These are phyloP conservation scores for Clitopilus hobsonii DNA, from an alignment of 768 basidiomycete genomes.

Conservation along the genomic window DNA sequence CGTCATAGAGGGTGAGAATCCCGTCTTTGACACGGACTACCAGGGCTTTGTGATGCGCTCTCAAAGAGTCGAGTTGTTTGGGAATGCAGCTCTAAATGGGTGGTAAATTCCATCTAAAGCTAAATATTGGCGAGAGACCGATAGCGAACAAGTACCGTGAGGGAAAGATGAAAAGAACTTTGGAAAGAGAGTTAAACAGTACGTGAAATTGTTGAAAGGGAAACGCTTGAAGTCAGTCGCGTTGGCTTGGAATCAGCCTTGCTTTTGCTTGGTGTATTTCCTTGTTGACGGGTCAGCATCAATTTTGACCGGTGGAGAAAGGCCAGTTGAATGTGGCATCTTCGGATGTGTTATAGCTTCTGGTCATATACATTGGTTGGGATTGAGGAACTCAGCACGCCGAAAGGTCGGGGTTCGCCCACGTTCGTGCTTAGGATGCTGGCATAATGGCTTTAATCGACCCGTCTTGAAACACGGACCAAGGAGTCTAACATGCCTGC, in stretches of 20 bases:
- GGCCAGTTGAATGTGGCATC: constrained; percentile 58
- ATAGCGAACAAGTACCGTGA: constrained; percentile 82
- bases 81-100: constrained; percentile 82
- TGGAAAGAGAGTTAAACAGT: constrained; percentile 79
- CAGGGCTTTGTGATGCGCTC: constrained; percentile 64
- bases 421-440: constrained; percentile 63
- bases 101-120: constrained; percentile 84
- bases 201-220: constrained; percentile 80
- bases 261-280: constrained; percentile 49
- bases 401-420: constrained; percentile 1
- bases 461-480: constrained; percentile 84
- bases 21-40: constrained; percentile 54
- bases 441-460: constrained; percentile 76
- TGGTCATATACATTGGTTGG: constrained; percentile 47
- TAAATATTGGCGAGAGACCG: constrained; percentile 80
- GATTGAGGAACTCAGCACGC: constrained; percentile 54
- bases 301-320: constrained; percentile 58
- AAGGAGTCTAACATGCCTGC: constrained; percentile 83
- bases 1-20: constrained; percentile 78
- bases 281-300: constrained; percentile 61
- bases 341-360: constrained; percentile 64
- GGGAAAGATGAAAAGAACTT: constrained; percentile 82
- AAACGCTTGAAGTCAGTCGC: constrained; percentile 72
- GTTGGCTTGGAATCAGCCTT: constrained; percentile 49
- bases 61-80: constrained; percentile 83